A percentile compares a stretch with the other conserved stretches of the same genome.
phyloP scores from a whole-genome alignment of 2,329 filamentous ascomycete genomes.

The Lithohypha guttulata region DNA sequence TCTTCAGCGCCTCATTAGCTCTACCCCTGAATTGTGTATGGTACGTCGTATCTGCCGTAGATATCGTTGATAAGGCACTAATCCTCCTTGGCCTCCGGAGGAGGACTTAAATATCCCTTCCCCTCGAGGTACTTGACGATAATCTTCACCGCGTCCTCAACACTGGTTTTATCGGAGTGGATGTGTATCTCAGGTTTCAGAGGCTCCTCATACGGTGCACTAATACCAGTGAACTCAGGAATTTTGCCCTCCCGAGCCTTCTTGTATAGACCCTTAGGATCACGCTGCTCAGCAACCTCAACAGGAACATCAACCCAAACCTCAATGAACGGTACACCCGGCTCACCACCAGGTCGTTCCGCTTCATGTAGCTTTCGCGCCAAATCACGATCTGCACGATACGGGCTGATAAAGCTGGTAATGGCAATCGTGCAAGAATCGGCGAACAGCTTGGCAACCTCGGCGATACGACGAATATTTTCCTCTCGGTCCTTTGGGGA shows the following conservation, averaged over 20 bases:
- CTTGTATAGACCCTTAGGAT: slow-evolving; percentile 97
- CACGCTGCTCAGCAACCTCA: slow-evolving; percentile 83
- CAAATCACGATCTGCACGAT: slow-evolving; percentile 71
- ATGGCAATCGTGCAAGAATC: slow-evolving; percentile 79
- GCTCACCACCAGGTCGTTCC: slow-evolving; percentile 45
- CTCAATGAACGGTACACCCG: slow-evolving; percentile 76
- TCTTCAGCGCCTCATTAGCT: no score
- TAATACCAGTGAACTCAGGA: slow-evolving; percentile 94
- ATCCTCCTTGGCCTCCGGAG: slow-evolving; percentile 16
- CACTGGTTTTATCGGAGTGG: slow-evolving; percentile 65
- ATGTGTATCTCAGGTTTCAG: slow-evolving; percentile 78
- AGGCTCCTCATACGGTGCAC: slow-evolving; percentile 87
- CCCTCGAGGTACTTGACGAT: slow-evolving; percentile 70
- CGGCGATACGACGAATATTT: slow-evolving; percentile 93
- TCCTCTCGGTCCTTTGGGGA: slow-evolving; percentile 86
- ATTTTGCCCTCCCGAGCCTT: slow-evolving; percentile 89
- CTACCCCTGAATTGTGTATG: no score
- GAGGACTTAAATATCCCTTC: slow-evolving; percentile 48
- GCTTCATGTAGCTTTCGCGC: slow-evolving; percentile 70
- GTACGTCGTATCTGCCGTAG: no score
- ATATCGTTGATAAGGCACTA: no score
- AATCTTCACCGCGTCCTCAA: slow-evolving; percentile 78
- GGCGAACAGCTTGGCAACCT: slow-evolving; percentile 94
- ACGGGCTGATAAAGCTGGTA: slow-evolving; percentile 94
- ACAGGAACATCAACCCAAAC: slow-evolving; percentile 87